Percentiles rank a stretch among this genome's conserved stretches.
Conservation (phyloP, 1,139 yeast genomes). For the Taphrina wiesneri region DNA sequence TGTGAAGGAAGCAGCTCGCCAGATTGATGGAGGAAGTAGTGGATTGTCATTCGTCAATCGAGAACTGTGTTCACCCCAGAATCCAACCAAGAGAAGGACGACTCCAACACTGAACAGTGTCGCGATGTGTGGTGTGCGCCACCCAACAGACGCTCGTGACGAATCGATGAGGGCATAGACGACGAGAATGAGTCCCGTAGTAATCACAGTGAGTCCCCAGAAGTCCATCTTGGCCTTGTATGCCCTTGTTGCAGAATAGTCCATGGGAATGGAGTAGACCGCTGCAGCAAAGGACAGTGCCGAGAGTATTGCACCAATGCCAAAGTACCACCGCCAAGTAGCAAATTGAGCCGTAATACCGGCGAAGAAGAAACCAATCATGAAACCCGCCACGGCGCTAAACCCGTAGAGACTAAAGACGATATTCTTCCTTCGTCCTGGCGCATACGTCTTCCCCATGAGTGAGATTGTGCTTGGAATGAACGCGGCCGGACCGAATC, state of each 20-base stretch:
- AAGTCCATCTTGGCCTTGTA: constrained; percentile 17
- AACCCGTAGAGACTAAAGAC: constrained; percentile 25
- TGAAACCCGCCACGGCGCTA: constrained; percentile 21
- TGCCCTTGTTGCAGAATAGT: neutral
- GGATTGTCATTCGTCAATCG: neutral
- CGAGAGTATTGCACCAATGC: constrained; percentile 14
- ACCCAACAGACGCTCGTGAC: constrained; percentile 3
- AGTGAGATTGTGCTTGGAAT: constrained; percentile 16
- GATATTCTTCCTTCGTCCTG: constrained; percentile 22
- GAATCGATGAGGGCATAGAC: constrained; percentile 24
- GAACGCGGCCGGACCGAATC: constrained; percentile 24
- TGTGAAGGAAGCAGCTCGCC: neutral
- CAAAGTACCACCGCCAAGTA: constrained; percentile 28
- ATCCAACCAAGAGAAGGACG: neutral
- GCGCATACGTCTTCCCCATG: constrained; percentile 21
- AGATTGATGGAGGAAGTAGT: constrained; percentile 8
- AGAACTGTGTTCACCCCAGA: constrained; percentile 16
- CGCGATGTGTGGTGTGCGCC: constrained; percentile 18
- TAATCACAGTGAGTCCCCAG: constrained; percentile 3
- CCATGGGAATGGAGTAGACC: constrained; percentile 9
- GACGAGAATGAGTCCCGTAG: constrained; percentile 20
- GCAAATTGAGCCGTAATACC: constrained; percentile 20
- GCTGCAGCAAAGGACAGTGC: constrained; percentile 12
- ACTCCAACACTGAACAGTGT: constrained; percentile 9
- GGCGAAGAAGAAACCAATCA: constrained; percentile 12